phyloP scores from a whole-genome alignment of 169 alveolate genomes.

The Eimeria tenella region DNA sequence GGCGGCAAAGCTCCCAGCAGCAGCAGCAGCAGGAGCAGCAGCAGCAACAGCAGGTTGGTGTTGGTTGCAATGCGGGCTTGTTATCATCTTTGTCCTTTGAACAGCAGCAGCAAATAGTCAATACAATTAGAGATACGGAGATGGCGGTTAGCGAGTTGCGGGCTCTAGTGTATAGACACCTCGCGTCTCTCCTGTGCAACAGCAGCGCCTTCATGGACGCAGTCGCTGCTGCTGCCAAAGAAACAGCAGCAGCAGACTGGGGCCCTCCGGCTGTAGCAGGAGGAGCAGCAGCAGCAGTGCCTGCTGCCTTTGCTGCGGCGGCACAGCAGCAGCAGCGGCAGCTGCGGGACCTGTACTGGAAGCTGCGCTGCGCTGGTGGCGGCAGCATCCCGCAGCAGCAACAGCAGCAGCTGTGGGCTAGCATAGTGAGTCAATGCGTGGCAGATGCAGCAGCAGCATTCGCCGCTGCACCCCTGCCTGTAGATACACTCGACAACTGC shows the following conservation, averaged over 20 bases:
- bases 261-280: not conserved
- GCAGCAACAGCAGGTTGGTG: not conserved
- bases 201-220: constrained; percentile 43
- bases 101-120: not conserved
- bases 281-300: not conserved
- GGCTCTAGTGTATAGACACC: not conserved
- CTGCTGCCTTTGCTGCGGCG: constrained; percentile 10
- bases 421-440: not conserved
- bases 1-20: not conserved
- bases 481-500: constrained; percentile 10
- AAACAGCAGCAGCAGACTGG: not conserved
- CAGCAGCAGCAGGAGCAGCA: constrained; percentile 28
- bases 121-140: not conserved
- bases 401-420: constrained; percentile 44
- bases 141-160: constrained; percentile 42
- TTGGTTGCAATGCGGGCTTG: not conserved
- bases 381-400: constrained; percentile 21
- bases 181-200: constrained; percentile 46
- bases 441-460: constrained; percentile 15
- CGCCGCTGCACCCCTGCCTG: constrained; percentile 43
- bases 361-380: constrained; percentile 70
- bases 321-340: constrained; percentile 16
- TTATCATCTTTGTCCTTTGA: not conserved
- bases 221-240: constrained; percentile 33
- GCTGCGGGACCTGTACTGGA: constrained; percentile 51